Percentiles rank a stretch among this genome's conserved stretches.
These are phyloP conservation scores for Suhomyces terraborum DNA, from an alignment of 1,139 yeast genomes.

Conservation along the genomic window DNA sequence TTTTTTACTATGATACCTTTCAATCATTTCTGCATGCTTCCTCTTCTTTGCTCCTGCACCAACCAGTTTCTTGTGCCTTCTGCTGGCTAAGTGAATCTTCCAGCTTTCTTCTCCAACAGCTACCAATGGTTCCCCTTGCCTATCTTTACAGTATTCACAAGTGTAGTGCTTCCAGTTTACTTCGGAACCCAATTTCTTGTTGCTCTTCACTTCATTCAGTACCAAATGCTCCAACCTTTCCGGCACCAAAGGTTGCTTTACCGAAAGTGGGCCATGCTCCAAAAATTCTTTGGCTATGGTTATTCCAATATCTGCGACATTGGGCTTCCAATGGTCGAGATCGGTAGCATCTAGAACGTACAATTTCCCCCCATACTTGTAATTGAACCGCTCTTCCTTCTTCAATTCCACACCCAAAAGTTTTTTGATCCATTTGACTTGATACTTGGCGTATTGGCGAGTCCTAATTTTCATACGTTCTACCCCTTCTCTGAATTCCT, in stretches of 20 bases:
- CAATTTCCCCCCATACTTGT: constrained; percentile 61
- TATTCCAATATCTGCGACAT: constrained; percentile 59
- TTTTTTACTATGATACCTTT: constrained; percentile 5
- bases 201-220: constrained; percentile 35
- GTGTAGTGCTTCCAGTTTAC: constrained; percentile 67
- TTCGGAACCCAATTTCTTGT: constrained; percentile 39
- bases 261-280: constrained; percentile 19
- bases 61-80: constrained; percentile 52
- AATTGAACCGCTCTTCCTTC: constrained; percentile 50
- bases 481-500: constrained; percentile 48
- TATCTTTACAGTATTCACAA: constrained; percentile 69
- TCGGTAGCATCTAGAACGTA: constrained; percentile 79
- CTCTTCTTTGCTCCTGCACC: constrained; percentile 21
- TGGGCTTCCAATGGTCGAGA: constrained; percentile 55
- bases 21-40: constrained; percentile 23
- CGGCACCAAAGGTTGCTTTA: constrained; percentile 39
- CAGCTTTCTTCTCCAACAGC: constrained; percentile 77
- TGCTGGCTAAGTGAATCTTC: constrained; percentile 65
- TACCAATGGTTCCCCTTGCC: constrained; percentile 55
- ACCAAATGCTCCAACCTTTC: constrained; percentile 37
- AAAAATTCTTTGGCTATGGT: constrained; percentile 47
- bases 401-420: constrained; percentile 63
- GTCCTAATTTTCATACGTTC: constrained; percentile 84
- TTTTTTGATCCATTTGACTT: constrained; percentile 90
- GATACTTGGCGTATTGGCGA: constrained; percentile 82